Evolutionary conservation across 306 rosid species (phyloP).

Genomic region (Prunus kanzakura): DNA sequence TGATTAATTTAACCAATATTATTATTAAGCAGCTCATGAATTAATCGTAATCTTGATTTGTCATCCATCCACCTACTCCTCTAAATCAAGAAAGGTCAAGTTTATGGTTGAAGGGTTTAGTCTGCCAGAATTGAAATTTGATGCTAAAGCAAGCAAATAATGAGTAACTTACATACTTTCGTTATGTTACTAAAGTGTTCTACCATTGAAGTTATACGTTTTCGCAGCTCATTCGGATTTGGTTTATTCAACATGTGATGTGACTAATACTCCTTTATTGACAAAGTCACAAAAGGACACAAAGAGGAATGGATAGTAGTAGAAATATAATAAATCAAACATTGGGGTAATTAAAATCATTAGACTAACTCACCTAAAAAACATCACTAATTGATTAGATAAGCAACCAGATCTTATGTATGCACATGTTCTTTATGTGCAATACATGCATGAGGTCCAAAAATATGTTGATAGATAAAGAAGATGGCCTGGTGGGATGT

Average conservation of each 20-base stretch:
- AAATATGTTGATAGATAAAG: background rate
- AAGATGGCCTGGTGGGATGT: slow-evolving; percentile 6
- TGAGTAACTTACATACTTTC: too few relatives aligned
- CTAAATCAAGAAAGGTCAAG: background rate
- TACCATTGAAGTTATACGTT: background rate
- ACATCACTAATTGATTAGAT: background rate
- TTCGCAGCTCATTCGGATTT: background rate
- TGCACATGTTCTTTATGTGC: background rate
- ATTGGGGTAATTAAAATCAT: background rate
- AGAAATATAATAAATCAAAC: background rate
- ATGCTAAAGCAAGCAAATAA: background rate
- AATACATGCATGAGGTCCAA: background rate
- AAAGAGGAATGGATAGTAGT: background rate
- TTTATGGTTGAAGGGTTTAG: background rate
- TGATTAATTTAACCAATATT: background rate
- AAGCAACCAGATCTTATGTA: background rate
- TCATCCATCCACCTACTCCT: slow-evolving; percentile 7
- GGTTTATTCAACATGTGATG: too few relatives aligned
- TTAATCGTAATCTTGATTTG: slow-evolving; percentile 3
- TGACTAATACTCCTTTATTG: background rate
- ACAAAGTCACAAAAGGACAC: background rate
- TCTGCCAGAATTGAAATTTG: background rate
- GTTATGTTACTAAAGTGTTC: background rate
- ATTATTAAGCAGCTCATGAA: background rate
- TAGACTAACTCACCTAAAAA: background rate